A percentile compares a stretch with the other conserved stretches of the same genome.
Conservation (phyloP, 129 eudicot species). For the Helichrysum umbraculigerum region DNA sequence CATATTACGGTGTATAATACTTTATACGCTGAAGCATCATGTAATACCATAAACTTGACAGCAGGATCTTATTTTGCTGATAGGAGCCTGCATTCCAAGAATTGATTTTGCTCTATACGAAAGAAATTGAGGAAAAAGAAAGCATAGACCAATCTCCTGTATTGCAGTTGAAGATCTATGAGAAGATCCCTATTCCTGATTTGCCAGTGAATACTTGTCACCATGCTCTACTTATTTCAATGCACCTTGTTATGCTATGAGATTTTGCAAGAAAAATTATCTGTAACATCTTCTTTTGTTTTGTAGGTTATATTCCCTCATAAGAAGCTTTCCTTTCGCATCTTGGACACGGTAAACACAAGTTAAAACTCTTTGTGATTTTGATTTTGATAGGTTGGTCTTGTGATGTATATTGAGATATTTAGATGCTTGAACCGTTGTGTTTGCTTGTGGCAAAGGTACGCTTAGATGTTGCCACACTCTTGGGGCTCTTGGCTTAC, state of each 20-base stretch:
- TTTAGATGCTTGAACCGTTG: not conserved
- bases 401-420: not conserved
- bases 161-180: slow-evolving; percentile 86
- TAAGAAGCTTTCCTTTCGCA: slow-evolving; percentile 95
- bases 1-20: not conserved
- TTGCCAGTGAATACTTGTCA: slow-evolving; percentile 57
- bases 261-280: slow-evolving; percentile 11
- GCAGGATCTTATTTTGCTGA: slow-evolving; percentile 19
- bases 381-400: not conserved
- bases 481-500: slow-evolving; percentile 89
- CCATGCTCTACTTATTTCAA: slow-evolving; percentile 16
- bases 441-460: slow-evolving; percentile 55
- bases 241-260: not conserved
- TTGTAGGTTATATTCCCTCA: slow-evolving; percentile 94
- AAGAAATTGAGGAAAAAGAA: slow-evolving; percentile 50
- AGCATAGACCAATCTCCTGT: slow-evolving; percentile 45
- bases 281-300: slow-evolving; percentile 2
- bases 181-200: slow-evolving; percentile 95
- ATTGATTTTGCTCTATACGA: slow-evolving; percentile 78
- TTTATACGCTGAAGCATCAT: slow-evolving; percentile 5
- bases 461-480: slow-evolving; percentile 85
- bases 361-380: not conserved
- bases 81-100: slow-evolving; percentile 97
- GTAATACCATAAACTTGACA: slow-evolving; percentile 19
- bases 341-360: slow-evolving; percentile 85